These are phyloP conservation scores for Malus orientalis DNA, from an alignment of 306 rosid species.

Conservation along the genomic window DNA sequence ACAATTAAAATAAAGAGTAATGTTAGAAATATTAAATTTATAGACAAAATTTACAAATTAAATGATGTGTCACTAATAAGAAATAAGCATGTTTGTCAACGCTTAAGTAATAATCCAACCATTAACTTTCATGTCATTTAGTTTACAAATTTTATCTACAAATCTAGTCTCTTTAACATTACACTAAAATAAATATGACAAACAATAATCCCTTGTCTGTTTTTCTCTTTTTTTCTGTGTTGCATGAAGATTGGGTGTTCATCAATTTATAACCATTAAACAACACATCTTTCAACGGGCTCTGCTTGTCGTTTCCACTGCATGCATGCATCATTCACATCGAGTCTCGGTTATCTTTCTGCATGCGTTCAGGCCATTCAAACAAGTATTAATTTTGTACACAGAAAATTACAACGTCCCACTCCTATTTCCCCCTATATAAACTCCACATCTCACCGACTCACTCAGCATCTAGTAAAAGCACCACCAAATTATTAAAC, in stretches of 20 bases:
- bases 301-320: not conserved
- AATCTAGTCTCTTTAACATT: rapidly evolving
- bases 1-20: too few species aligned
- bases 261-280: not conserved
- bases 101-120: too few species aligned
- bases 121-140: too few species aligned
- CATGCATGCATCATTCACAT: not conserved
- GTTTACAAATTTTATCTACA: too few species aligned
- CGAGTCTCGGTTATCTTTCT: not conserved
- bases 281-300: slow-evolving; percentile 3
- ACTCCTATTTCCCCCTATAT: not conserved
- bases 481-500: not conserved
- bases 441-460: not conserved
- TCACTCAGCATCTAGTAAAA: not conserved
- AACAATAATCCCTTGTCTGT: not conserved
- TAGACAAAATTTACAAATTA: too few species aligned
- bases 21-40: too few species aligned
- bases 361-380: not conserved
- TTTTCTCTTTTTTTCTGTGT: not conserved
- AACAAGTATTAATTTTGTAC: not conserved
- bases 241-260: not conserved
- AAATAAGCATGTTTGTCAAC: too few species aligned
- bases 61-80: too few species aligned
- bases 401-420: not conserved
- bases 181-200: not conserved